phyloP scores from a whole-genome alignment of 140 eudicot species.

The Oenanthe javanica region DNA sequence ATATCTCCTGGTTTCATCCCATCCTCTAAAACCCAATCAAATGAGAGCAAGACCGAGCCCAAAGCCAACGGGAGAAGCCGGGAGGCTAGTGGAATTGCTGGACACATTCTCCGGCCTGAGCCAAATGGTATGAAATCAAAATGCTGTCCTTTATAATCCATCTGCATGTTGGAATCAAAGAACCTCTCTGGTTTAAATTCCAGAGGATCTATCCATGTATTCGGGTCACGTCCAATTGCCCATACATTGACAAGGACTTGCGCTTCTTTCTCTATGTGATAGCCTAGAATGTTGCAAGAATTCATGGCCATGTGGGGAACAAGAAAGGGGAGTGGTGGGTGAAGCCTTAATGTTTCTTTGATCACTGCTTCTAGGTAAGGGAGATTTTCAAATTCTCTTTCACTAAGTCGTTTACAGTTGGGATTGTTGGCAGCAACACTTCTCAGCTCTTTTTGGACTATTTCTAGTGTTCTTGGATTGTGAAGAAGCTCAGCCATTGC shows the following conservation, averaged over 20 bases:
- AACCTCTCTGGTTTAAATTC: constrained; percentile 66
- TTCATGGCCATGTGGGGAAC: constrained; percentile 85
- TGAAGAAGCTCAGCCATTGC: constrained; percentile 75
- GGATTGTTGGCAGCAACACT: constrained; percentile 1
- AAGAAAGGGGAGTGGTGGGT: constrained; percentile 75
- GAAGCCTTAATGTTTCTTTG: constrained; percentile 67
- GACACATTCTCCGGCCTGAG: constrained; percentile 74
- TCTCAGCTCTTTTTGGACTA: constrained; percentile 34
- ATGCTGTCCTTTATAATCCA: constrained; percentile 62
- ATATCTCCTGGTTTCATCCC: constrained; percentile 26
- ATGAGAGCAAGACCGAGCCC: constrained; percentile 43
- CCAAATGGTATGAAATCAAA: constrained; percentile 69
- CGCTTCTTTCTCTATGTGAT: constrained; percentile 51
- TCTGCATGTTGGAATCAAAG: constrained; percentile 26
- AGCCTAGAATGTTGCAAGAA: constrained; percentile 47
- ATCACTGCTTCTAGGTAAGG: constrained; percentile 71
- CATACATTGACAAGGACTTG: constrained; percentile 68
- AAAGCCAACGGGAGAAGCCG: constrained; percentile 54
- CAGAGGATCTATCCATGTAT: constrained; percentile 38
- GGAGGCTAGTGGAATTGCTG: constrained; percentile 53
- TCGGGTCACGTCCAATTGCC: constrained; percentile 69
- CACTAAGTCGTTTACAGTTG: constrained; percentile 22
- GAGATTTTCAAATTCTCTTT: constrained; percentile 39
- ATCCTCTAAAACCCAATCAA: constrained; percentile 53
- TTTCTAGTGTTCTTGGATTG: constrained; percentile 32